Evolutionary conservation across 352 stramenopile genomes (phyloP), one percentile per base, ranked within the genome.

Genomic region (Globisporangium camurandrum): DNA sequence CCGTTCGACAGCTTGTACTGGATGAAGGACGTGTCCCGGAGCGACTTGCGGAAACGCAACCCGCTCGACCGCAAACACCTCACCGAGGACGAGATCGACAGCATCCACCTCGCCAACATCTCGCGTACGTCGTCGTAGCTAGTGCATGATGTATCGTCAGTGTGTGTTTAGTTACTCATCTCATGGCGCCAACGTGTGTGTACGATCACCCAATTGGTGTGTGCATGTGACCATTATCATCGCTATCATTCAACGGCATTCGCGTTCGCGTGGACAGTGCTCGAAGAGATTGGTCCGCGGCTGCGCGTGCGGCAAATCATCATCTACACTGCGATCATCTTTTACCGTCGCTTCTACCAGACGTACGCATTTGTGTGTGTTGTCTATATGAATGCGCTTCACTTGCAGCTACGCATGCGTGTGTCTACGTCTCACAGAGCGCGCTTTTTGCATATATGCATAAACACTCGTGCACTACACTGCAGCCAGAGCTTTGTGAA

Each of bases 261-360:
- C 2, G 9, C n/a, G 36, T 1, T 46, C 5, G 20, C 23, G 5
- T n/a, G 31, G 17, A 26, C 28, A 94, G 84, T 95, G 43, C 66
- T 95, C 14, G 81, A 95, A 46, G 77, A 93, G 46, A 88, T 95
- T 44, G 84, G 84, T 5, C 73, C 80, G 17, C 73, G 79, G 0
- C 60, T 92, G 22, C 77, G 83, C 31, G 78, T 95, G 34, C 83
- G 83, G 38, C 84, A 95, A 63, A 89, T 93, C 59, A 91, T 95
- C 66, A 95, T 95, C 66, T 93, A 90, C 72, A 93, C 84, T 8
- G 84, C 84, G 16, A 88, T 95, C 58, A 77, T 95, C 49, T 90
- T 95, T 61, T 95, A 95, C 47, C 78, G 82, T 16, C 79, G 84
- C n/a, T 95, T 95, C 61, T 95, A 92, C 46, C 80, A 91, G 38